These are phyloP conservation scores for Sarocladium strictum DNA, from an alignment of 2,329 filamentous ascomycete genomes.

Conservation along the genomic window DNA sequence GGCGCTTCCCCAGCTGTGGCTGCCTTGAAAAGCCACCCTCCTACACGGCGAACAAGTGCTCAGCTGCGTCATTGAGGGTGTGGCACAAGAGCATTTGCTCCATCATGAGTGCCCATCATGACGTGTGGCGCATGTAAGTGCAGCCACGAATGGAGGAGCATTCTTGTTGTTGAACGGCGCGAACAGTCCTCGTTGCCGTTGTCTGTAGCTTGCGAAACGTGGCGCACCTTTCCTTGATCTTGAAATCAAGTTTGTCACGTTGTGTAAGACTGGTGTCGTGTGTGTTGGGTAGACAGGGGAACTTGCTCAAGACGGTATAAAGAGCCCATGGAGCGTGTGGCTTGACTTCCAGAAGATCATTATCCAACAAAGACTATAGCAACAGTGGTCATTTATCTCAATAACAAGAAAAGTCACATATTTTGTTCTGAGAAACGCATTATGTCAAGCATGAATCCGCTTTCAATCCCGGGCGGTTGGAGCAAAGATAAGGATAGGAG, in stretches of 20 bases:
- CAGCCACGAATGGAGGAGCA: conserved; percentile 4
- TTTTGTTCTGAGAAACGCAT: conserved; percentile 7
- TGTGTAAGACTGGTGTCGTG: neutral
- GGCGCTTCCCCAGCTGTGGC: conserved; percentile 1
- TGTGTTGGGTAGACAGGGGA: neutral
- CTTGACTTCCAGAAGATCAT: neutral
- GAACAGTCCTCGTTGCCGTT: conserved; percentile 1
- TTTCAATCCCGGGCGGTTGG: conserved; percentile 21
- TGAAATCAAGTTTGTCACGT: conserved; percentile 5
- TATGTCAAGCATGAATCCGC: conserved; percentile 21
- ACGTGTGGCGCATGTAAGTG: conserved; percentile 9
- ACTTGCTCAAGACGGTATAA: neutral
- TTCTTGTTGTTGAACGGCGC: neutral
- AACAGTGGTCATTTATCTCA: neutral
- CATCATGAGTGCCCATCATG: conserved; percentile 4
- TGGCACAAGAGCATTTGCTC: neutral
- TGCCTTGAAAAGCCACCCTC: conserved; percentile 6
- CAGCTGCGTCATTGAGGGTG: conserved; percentile 7
- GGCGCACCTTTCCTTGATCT: neutral
- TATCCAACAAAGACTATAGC: neutral
- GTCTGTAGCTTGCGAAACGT: neutral
- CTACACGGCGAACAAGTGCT: neutral
- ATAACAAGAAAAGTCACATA: neutral
- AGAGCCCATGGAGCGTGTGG: neutral
- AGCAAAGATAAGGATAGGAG: conserved; percentile 21